These are phyloP conservation scores for Kalaharituber pfeilii DNA, from an alignment of 2,329 filamentous ascomycete species.

Conservation along the genomic window DNA sequence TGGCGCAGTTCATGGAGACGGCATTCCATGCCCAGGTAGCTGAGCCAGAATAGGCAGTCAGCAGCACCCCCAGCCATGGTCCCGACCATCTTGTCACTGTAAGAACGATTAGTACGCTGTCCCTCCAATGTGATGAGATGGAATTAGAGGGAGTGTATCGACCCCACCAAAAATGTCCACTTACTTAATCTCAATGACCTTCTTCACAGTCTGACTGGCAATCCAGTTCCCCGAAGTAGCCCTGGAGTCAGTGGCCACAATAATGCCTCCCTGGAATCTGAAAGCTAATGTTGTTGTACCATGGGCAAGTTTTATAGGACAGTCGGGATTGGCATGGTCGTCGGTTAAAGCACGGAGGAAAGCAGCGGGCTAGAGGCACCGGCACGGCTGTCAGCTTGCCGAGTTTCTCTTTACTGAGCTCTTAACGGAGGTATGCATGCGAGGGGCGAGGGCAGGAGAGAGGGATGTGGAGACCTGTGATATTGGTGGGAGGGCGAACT, in stretches of 20 bases:
- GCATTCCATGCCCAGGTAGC: constrained; percentile 97
- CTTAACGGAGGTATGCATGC: no score
- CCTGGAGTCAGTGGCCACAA: constrained; percentile 93
- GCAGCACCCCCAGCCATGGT: constrained; percentile 98
- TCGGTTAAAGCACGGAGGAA: constrained; percentile 96
- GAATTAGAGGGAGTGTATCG: constrained; percentile 28
- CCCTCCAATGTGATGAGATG: neutral
- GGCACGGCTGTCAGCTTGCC: constrained; percentile 10
- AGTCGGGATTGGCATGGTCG: constrained; percentile 89
- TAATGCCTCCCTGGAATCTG: constrained; percentile 95
- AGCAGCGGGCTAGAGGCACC: constrained; percentile 49
- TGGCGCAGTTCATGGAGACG: constrained; percentile 97
- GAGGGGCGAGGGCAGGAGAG: no score
- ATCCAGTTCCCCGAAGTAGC: constrained; percentile 98
- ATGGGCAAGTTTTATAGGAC: constrained; percentile 98
- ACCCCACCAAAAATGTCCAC: no score
- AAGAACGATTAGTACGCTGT: neutral
- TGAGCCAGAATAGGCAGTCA: constrained; percentile 99
- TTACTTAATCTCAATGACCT: constrained; percentile 97
- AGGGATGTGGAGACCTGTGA: constrained; percentile 44
- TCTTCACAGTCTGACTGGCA: constrained; percentile 98
- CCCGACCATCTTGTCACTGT: constrained; percentile 46
- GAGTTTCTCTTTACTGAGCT: neutral
- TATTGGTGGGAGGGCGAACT: constrained; percentile 88
- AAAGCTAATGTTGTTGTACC: constrained; percentile 96